Conservation (phyloP, 768 basidiomycete genomes). For the Lentinula detonsa region DNA sequence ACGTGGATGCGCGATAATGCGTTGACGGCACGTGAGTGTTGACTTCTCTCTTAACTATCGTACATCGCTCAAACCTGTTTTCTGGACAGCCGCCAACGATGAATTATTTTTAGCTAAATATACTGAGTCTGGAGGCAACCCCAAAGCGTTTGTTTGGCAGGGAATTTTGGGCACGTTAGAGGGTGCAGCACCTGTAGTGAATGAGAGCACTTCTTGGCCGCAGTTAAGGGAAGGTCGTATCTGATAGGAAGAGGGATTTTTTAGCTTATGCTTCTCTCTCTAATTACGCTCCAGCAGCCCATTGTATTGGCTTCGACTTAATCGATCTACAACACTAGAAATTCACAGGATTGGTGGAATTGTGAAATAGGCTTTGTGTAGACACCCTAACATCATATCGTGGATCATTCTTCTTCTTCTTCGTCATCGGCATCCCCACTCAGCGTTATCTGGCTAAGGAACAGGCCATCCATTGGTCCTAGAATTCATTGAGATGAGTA, state of each 20-base stretch:
- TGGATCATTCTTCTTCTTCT: neutral
- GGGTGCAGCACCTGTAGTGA: neutral
- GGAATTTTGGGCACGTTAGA: conserved; percentile 34
- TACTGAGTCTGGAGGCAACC: conserved; percentile 71
- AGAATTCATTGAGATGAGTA: neutral
- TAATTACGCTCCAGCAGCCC: too few species aligned
- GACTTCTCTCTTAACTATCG: neutral
- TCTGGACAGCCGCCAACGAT: conserved; percentile 34
- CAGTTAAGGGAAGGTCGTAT: conserved; percentile 4
- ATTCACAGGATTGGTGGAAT: neutral
- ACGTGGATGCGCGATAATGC: conserved; percentile 65
- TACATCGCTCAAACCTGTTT: neutral
- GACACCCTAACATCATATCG: neutral
- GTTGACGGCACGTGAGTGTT: conserved; percentile 41
- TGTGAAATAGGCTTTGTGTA: neutral
- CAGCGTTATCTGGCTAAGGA: neutral
- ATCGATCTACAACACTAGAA: neutral
- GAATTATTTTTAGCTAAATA: conserved; percentile 77
- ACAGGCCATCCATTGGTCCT: conserved; percentile 6
- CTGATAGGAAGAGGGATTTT: too few species aligned
- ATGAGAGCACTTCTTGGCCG: neutral
- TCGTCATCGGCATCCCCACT: neutral
- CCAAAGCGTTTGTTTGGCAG: conserved; percentile 72
- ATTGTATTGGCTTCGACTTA: too few species aligned
- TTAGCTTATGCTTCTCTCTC: too few species aligned